phyloP scores from a whole-genome alignment of 1,139 yeast genomes.

The Cylindricascospora bacillispora region DNA sequence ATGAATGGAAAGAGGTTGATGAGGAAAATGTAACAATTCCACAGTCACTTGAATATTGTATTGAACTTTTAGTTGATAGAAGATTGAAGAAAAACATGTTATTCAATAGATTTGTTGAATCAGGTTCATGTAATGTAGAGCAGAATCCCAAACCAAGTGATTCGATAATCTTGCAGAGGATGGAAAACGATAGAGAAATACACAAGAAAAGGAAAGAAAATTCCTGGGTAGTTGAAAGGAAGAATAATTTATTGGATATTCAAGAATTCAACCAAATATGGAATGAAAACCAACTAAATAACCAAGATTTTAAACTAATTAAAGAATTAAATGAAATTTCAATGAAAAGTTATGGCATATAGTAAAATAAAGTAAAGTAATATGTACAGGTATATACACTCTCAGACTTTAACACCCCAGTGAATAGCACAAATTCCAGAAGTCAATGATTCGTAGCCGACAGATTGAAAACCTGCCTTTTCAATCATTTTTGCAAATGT shows the following conservation, averaged over 20 bases:
- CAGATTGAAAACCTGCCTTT: slow-evolving; percentile 88
- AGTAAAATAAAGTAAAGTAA: not conserved
- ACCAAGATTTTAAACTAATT: too few relatives aligned
- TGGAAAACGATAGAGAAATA: slow-evolving; percentile 25
- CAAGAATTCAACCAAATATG: slow-evolving; percentile 16
- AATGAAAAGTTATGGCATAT: not conserved
- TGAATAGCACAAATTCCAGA: slow-evolving; percentile 96
- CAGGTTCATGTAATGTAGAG: not conserved
- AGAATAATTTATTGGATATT: slow-evolving; percentile 11
- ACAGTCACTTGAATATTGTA: not conserved
- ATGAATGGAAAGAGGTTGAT: not conserved
- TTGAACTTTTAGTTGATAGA: slow-evolving; percentile 8
- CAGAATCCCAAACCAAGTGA: slow-evolving; percentile 6
- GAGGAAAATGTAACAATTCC: slow-evolving; percentile 1
- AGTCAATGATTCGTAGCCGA: slow-evolving; percentile 90
- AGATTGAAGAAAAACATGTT: slow-evolving; percentile 3
- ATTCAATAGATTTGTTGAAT: slow-evolving; percentile 4
- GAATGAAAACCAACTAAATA: too few relatives aligned
- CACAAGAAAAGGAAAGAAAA: slow-evolving; percentile 26
- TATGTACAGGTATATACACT: not conserved
- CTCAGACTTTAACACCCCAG: slow-evolving; percentile 72
- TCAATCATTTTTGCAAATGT: slow-evolving; percentile 84
- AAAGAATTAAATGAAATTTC: not conserved
- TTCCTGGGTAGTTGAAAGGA: slow-evolving; percentile 19
- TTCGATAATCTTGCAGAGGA: slow-evolving; percentile 20